These are phyloP conservation scores for Jatropha curcas DNA, from an alignment of 345 rosid genomes.

Conservation along the genomic window DNA sequence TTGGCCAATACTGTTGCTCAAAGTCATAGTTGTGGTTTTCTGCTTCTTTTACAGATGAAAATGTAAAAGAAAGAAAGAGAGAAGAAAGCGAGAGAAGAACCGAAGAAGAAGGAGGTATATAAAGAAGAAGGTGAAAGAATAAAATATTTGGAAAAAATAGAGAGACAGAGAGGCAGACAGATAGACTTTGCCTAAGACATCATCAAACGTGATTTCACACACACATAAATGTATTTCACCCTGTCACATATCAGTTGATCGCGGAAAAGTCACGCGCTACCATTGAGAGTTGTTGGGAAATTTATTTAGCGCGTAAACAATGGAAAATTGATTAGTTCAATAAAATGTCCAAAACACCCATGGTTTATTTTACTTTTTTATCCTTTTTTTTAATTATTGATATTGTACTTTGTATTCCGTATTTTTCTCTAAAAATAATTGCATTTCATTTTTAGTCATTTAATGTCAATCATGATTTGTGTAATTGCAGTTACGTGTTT, in stretches of 20 bases:
- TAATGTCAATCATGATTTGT: too few species aligned
- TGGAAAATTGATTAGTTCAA: not conserved
- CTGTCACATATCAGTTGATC: too few species aligned
- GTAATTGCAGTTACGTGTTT: too few species aligned
- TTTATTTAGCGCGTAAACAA: not conserved
- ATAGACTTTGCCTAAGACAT: constrained; percentile 34
- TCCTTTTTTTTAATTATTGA: not conserved
- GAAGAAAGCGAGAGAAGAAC: constrained; percentile 7
- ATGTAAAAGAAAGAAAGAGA: not conserved
- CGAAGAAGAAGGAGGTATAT: constrained; percentile 25
- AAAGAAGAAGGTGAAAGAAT: constrained; percentile 14
- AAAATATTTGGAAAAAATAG: constrained; percentile 20
- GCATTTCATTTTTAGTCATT: too few species aligned
- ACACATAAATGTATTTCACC: too few species aligned
- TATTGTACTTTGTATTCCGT: too few species aligned
- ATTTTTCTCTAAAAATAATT: too few species aligned
- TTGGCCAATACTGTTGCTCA: constrained; percentile 53
- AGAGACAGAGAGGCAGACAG: constrained; percentile 66
- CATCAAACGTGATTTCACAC: constrained; percentile 46
- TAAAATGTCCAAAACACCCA: not conserved
- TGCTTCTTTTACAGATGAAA: not conserved
- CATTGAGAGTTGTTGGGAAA: not conserved
- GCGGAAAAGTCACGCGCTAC: too few species aligned
- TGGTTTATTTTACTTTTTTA: too few species aligned
- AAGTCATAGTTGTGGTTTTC: too few species aligned